Evolutionary conservation across 345 rosid species (phyloP).

Genomic region (Sisymbrium irio): DNA sequence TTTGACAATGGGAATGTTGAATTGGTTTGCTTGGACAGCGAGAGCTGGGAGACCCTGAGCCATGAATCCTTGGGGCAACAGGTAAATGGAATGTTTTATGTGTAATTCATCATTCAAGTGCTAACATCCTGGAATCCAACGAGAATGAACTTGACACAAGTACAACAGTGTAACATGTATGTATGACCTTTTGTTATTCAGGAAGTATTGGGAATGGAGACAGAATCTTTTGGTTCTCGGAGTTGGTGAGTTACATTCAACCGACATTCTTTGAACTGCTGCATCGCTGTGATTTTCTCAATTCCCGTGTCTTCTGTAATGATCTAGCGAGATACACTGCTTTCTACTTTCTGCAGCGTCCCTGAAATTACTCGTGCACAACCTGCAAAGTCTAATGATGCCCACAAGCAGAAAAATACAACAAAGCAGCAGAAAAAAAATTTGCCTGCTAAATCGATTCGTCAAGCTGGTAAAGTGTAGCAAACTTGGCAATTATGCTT

Average conservation of each 20-base stretch:
- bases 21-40: constrained; percentile 48
- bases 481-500: background rate
- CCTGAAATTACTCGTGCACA: constrained; percentile 20
- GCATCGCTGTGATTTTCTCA: background rate
- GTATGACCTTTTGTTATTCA: constrained; percentile 13
- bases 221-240: constrained; percentile 32
- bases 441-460: constrained; percentile 25
- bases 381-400: constrained; percentile 16
- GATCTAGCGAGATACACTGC: constrained; percentile 14
- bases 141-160: constrained; percentile 6
- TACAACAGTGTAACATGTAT: constrained; percentile 14
- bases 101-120: background rate
- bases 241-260: constrained; percentile 44
- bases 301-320: constrained; percentile 12
- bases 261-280: constrained; percentile 8
- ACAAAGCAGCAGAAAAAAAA: constrained; percentile 34
- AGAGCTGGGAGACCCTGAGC: constrained; percentile 46
- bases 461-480: constrained; percentile 41
- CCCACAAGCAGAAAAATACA: constrained; percentile 27
- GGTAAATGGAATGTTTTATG: constrained; percentile 32
- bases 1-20: constrained; percentile 51
- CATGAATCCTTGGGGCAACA: constrained; percentile 40
- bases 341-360: constrained; percentile 35
- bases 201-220: constrained; percentile 37
- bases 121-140: constrained; percentile 5